A percentile compares a stretch with the other conserved stretches of the same genome.
phyloP scores from a whole-genome alignment of 2,329 filamentous ascomycete species.

The Ciborinia camelliae region DNA sequence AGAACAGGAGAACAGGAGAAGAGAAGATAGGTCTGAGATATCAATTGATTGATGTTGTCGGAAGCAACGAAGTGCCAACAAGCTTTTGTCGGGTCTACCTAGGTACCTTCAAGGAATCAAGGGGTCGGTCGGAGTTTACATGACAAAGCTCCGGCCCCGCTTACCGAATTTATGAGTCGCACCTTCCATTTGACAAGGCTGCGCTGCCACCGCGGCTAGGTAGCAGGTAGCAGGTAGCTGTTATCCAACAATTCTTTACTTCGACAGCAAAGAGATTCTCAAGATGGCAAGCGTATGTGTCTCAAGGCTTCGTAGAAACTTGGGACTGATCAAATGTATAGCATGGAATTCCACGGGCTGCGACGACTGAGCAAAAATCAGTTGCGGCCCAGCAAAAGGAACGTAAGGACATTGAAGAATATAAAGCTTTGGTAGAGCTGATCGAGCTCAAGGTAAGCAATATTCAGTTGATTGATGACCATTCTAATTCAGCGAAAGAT shows the following conservation, averaged over 20 bases:
- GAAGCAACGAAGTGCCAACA: slow-evolving; percentile 11
- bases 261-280: background rate
- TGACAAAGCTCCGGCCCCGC: slow-evolving; percentile 22
- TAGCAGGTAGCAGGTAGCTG: no score
- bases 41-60: background rate
- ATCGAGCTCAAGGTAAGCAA: slow-evolving; percentile 60
- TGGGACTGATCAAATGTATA: slow-evolving; percentile 43
- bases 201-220: no score
- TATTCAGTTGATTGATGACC: slow-evolving; percentile 23
- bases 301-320: background rate
- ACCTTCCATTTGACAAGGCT: slow-evolving; percentile 9
- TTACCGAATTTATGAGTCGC: slow-evolving; percentile 24
- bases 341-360: slow-evolving; percentile 79
- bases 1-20: slow-evolving; percentile 8
- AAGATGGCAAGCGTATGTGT: slow-evolving; percentile 41
- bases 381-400: slow-evolving; percentile 70
- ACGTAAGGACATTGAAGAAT: slow-evolving; percentile 70
- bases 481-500: slow-evolving; percentile 26
- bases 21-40: background rate
- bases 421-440: slow-evolving; percentile 66
- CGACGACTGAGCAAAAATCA: slow-evolving; percentile 55
- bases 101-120: no score
- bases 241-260: background rate
- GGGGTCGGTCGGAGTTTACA: slow-evolving; percentile 11
- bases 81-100: no score